Base-by-base conservation (phyloP, 2,329 filamentous ascomycete species). In the Botrytis squamosa region DNA sequence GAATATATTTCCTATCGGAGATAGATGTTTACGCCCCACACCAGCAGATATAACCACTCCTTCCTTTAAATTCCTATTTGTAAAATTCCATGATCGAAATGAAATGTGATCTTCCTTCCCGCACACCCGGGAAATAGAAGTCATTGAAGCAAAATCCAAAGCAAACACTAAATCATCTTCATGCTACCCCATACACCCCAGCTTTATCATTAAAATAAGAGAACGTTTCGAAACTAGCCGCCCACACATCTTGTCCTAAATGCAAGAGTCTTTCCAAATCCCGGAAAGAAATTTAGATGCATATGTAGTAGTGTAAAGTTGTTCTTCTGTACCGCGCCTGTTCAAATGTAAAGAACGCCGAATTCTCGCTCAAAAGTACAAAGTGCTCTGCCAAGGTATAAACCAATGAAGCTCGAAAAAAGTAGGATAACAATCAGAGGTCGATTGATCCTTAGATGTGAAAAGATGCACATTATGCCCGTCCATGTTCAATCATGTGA, bases 391-490 rank as follows among this genome's bases (percentile, higher is more conserved):
- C 71, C 64, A 69, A 69, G 60, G 71, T 46, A 70, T 72, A 68
- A 72, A 72, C 63, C 63, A 72, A 73, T 60, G 66, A 49, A 73
- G 65, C 57, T 70, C 12, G 29, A 76, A 70, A 73, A 76, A 73
- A 74, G 75, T 57, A 76, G 75, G 74, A 75, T 75, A 69, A 46
- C 49, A 75, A 76, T 40, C 40, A 60, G 14, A 60, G 36, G 25
- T 72, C 16, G 62, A 68, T 46, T 49, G 63, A 46, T 68, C 70
- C 52, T 59, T 46, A 75, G 46, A 73, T 74, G 66, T 42, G n/a
- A 60, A 75, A 78, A 77, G 77, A 77, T 76, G 66, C 75, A 77
- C 76, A 79, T 79, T 74, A 77, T 77, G 77, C 75, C 74, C 78
- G 68, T 77, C 75, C 76, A 66, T 76, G 75, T 75, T 60, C 77